A percentile compares a stretch with the other conserved stretches of the same genome.
These are phyloP conservation scores for Corchorus olitorius DNA, from an alignment of 345 rosid species.

Conservation along the genomic window DNA sequence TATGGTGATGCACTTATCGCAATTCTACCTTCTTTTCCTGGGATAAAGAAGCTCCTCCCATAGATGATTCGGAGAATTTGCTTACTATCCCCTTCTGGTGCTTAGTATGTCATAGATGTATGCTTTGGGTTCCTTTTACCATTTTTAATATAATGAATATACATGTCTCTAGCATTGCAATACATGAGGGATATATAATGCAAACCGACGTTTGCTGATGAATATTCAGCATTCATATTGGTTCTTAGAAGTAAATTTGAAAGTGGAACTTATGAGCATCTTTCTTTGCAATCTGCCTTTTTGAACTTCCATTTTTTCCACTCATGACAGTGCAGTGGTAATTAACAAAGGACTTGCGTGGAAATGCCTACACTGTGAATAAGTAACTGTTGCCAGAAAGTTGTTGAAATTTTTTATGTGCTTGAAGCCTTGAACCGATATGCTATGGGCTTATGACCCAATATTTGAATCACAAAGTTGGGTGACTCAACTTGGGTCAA, in stretches of 20 bases:
- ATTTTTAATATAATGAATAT: neutral
- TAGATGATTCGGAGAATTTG: conserved; percentile 30
- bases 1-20: conserved; percentile 81
- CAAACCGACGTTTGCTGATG: neutral
- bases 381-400: too few relatives aligned
- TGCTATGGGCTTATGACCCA: too few relatives aligned
- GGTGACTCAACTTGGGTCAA: too few relatives aligned
- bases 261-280: neutral
- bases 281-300: neutral
- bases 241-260: neutral
- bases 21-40: conserved; percentile 86
- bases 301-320: neutral
- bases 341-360: too few relatives aligned
- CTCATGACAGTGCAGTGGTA: too few relatives aligned
- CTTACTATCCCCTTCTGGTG: neutral
- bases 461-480: too few relatives aligned
- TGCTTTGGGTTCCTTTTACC: neutral
- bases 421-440: too few relatives aligned
- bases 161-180: neutral
- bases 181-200: neutral
- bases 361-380: too few relatives aligned
- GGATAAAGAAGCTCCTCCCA: conserved; percentile 78
- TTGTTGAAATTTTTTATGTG: too few relatives aligned
- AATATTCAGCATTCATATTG: neutral
- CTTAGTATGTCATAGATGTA: neutral